Base-by-base conservation (phyloP, 1,139 yeast species). In the Kodamaea sp. region DNA sequence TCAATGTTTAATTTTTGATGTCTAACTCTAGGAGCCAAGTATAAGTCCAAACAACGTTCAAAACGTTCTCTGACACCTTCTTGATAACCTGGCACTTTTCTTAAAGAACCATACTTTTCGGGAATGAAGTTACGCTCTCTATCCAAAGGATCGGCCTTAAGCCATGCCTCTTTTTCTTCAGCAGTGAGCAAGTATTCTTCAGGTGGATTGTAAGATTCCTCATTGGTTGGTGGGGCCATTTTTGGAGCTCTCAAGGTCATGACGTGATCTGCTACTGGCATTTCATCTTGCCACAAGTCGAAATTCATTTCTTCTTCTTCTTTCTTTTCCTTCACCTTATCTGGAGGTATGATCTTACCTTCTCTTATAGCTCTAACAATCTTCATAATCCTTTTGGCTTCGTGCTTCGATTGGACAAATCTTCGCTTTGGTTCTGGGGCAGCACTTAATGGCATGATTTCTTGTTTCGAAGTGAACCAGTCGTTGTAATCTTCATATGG, bases 361-460 rank as follows among this genome's bases (percentile, higher is more conserved):
- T 92, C 97, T 65, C 98, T 81, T 46, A 92, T 92, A 31, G 98
- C 98, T 50, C 81, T 78, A 11, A 92, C 99, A 48, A 92, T 84
- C 71, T 94, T 92, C 97, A 92, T 89, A 38, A 92, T 82, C 60
- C 95, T 77, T 70, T 88, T 87, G 34, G 97, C 97, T 70, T 92
- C 99, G 61, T 89, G 92, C 60, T 89, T 90, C 7, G 97, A 90
- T 11, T 97, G 98, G 44, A 89, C 86, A 55, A 92, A 92, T 61
- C 99, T 79, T 62, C 97, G 78, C 69, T 92, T 94, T 43, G 98
- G 98, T 67, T 94, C 98, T 8, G 97, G 97, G 8, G 78, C 82
- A 1, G 97, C 96, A 35, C 88, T 80, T 44, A 92, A 73, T 8
- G 98, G 97, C 92, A 86, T 90, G n/a, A 79, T 67, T 66, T 89